Conservation (phyloP, 768 basidiomycete genomes). For the Mycena rebaudengoi region DNA sequence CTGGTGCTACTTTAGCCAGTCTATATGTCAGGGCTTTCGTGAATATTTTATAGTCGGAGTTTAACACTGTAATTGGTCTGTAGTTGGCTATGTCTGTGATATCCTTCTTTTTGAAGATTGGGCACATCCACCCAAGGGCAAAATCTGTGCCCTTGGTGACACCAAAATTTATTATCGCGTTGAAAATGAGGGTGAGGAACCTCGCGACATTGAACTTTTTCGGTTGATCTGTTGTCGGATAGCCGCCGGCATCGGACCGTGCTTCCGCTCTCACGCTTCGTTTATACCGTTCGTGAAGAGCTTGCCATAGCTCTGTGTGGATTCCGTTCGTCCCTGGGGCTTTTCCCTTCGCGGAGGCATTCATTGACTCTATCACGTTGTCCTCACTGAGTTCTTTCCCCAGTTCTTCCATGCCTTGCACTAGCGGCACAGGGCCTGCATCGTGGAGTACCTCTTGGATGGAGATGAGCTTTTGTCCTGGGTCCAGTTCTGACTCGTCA, state of each 20-base stretch:
- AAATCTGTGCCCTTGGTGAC: too few species aligned
- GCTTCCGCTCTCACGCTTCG: too few species aligned
- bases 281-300: too few species aligned
- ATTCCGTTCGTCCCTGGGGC: constrained; percentile 1
- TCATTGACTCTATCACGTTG: not conserved
- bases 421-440: too few species aligned
- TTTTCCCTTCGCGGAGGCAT: not conserved
- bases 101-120: constrained; percentile 40
- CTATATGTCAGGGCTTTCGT: too few species aligned
- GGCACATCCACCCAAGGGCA: constrained; percentile 34
- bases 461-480: not conserved
- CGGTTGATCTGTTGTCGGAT: too few species aligned
- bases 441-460: not conserved
- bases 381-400: not conserved
- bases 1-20: too few species aligned
- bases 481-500: not conserved
- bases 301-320: constrained; percentile 6
- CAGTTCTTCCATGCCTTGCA: not conserved
- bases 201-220: too few species aligned
- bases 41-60: too few species aligned
- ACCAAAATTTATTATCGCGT: too few species aligned
- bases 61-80: constrained; percentile 30
- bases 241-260: too few species aligned
- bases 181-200: too few species aligned
- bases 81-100: constrained; percentile 25